Base-by-base conservation (phyloP, 108 stramenopile species). In the Conticribra weissflogii region DNA sequence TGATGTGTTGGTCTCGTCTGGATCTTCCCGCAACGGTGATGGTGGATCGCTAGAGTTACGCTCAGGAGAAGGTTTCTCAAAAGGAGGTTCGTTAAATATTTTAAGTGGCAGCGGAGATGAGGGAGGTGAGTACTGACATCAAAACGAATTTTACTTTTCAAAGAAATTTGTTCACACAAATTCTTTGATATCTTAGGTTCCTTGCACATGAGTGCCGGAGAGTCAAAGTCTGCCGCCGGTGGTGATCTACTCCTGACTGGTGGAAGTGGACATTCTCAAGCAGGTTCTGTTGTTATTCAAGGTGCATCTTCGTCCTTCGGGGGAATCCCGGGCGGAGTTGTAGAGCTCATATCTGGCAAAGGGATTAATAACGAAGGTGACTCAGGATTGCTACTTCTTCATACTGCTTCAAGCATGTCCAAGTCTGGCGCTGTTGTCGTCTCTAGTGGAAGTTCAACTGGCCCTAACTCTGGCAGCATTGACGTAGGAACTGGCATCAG, bases 101-200 rank as follows among this genome's bases (percentile, higher is more conserved):
- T 71, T 69, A 22, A 36, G 56, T 24, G 80, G 80, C 5, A 23
- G 69, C 69, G 1, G 17, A 34, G 28, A 7, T 24, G 23, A 44
- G 53, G 1, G 36, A 71, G 8, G 80, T 74, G 14, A 74, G 80
- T 25, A 34, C 45, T n/a, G n/a, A n/a, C n/a, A n/a, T n/a, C n/a
- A n/a, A n/a, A n/a, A n/a, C n/a, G n/a, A n/a, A n/a, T 9, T 24
- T 52, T 0, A 3, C 63, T 24, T 25, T 81, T 16, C 30, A 54
- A 47, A 74, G 68, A 28, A 74, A 74, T 3, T 3, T 14, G 0
- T 63, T 56, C 16, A 30, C 18, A 30, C 36, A 33, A 22, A 24
- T n/a, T 53, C 74, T 73, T 49, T 73, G 79, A 46, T 59, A 74
- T 46, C 47, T 81, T 14, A 23, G 19, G 14, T 52, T 81, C 46